Base-by-base conservation (phyloP, 2,329 filamentous ascomycete species). In the Tetracladium maxilliforme region DNA sequence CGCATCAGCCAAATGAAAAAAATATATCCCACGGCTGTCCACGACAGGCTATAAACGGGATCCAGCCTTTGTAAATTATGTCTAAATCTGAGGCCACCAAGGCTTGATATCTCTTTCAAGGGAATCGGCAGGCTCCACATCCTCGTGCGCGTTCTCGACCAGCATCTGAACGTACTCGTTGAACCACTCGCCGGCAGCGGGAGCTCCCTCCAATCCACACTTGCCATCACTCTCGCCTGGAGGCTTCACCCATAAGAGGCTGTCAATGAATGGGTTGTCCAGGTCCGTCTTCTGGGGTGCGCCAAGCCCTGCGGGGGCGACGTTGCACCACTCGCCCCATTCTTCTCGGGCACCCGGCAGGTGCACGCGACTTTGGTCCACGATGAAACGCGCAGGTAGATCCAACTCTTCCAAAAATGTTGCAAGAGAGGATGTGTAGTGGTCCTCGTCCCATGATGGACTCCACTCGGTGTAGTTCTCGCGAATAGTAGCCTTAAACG, bases 291-390 rank as follows among this genome's bases (percentile, higher is more conserved):
- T 38, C 16, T 43, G 44, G 26, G 41, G 39, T 19, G 38, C 41
- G 36, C 45, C 45, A 31, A 48, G 46, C 24, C 45, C 44, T 19
- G 43, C 39, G 19, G 37, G 41, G 18, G 33, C 35, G 21, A 39
- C 38, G 21, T 48, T 58, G 43, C 54, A 58, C 54, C 54, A 58
- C 40, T 58, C 44, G 31, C 55, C 56, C 54, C 56, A 59, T 37
- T 52, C 48, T 27, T 43, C 30, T 27, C 54, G 53, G 30, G 58
- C 48, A 21, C 52, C 53, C 19, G 48, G 45, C 27, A 55, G 53
- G 28, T 44, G 47, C 25, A 47, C 64, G 23, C 73, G 70, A 31
- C 61, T 54, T 22, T 58, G 55, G 34, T 62, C 61, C 7, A 55
- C 48, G 37, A 66, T 56, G 45, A 64, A 63, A 37, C 56, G 42